A percentile compares a stretch with the other conserved stretches of the same genome.
Evolutionary conservation across 73 alveolate genomes (phyloP).

Genomic region (Paramecium tetraurelia): DNA sequence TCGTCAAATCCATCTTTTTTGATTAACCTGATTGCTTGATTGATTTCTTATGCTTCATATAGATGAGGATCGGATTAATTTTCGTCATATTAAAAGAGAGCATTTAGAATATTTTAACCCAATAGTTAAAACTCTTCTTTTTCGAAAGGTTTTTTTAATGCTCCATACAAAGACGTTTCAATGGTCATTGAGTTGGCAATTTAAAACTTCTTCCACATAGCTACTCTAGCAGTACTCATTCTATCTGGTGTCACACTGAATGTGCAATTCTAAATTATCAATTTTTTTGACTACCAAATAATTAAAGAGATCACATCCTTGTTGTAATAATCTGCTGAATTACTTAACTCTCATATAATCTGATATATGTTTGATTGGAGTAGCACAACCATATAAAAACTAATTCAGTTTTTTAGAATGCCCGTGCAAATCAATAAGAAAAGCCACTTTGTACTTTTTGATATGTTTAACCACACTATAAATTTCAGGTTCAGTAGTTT

Average conservation of each 20-base stretch:
- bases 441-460: not conserved
- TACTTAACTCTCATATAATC: constrained; percentile 14
- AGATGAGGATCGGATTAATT: not conserved
- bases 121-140: not conserved
- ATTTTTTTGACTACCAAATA: not conserved
- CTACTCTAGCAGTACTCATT: constrained; percentile 91
- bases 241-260: constrained; percentile 46
- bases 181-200: constrained; percentile 87
- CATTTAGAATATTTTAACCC: not conserved
- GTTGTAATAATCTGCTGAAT: not conserved
- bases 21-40: not conserved
- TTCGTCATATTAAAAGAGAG: not conserved
- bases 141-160: not conserved
- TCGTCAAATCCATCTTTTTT: not conserved
- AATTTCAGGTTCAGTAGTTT: not conserved
- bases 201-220: constrained; percentile 87
- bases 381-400: constrained; percentile 1
- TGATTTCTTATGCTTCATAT: not conserved
- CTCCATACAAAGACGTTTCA: constrained; percentile 95
- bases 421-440: constrained; percentile 55
- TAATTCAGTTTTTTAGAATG: constrained; percentile 33
- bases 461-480: not conserved
- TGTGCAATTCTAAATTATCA: not conserved
- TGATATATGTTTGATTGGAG: constrained; percentile 19
- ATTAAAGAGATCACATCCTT: constrained; percentile 1